Conservation (phyloP, 2,329 filamentous ascomycete species). For the Rosellinia necatrix region DNA sequence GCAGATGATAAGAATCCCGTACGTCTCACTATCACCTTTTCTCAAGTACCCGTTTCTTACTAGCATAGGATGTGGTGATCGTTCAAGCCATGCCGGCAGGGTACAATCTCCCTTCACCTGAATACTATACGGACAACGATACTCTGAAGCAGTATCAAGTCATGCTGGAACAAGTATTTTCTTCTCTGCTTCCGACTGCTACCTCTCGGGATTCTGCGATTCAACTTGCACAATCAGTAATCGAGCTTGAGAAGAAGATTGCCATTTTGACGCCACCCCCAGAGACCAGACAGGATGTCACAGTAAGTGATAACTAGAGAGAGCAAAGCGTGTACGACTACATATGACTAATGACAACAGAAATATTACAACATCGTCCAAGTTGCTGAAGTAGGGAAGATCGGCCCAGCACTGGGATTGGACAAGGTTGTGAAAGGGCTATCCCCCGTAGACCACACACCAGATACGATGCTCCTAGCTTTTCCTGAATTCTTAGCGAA, state of each 20-base stretch:
- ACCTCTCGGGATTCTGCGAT: slow-evolving; percentile 31
- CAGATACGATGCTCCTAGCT: slow-evolving; percentile 60
- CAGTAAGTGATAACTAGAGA: slow-evolving; percentile 41
- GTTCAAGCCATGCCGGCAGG: slow-evolving; percentile 49
- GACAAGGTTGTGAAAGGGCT: slow-evolving; percentile 56
- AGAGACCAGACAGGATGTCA: slow-evolving; percentile 64
- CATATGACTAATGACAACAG: slow-evolving; percentile 34
- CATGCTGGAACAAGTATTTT: slow-evolving; percentile 47
- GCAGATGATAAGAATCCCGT: slow-evolving; percentile 51
- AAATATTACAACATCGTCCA: slow-evolving; percentile 70
- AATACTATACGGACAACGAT: slow-evolving; percentile 62
- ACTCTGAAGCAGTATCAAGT: slow-evolving; percentile 57
- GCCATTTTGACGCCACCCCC: slow-evolving; percentile 62
- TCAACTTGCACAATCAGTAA: slow-evolving; percentile 47
- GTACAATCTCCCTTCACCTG: slow-evolving; percentile 64
- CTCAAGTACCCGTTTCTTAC: slow-evolving; percentile 5
- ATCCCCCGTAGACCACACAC: slow-evolving; percentile 54
- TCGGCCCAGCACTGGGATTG: slow-evolving; percentile 62
- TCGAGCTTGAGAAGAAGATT: slow-evolving; percentile 66
- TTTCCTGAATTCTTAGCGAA: slow-evolving; percentile 65
- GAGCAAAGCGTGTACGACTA: neutral
- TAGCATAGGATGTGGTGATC: slow-evolving; percentile 39
- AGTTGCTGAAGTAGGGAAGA: slow-evolving; percentile 56
- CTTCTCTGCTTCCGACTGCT: slow-evolving; percentile 37
- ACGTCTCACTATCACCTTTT: slow-evolving; percentile 12